Percentiles rank a stretch among this genome's conserved stretches.
phyloP scores from a whole-genome alignment of 2,329 filamentous ascomycete genomes.

The Aspergillus viridinutans region DNA sequence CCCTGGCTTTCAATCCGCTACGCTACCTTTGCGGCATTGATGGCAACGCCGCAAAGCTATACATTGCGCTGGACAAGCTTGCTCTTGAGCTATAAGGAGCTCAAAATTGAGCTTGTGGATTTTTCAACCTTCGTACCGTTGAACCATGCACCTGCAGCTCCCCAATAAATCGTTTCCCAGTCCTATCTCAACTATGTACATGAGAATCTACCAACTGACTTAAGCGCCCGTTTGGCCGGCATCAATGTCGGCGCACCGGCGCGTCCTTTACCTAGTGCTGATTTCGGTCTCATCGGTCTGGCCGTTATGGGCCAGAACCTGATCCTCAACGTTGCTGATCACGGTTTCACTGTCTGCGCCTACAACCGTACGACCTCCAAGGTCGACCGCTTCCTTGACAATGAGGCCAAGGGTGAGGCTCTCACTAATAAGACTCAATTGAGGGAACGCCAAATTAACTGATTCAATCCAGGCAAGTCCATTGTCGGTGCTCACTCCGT shows the following conservation, averaged over 20 bases:
- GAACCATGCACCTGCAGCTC: too few relatives aligned
- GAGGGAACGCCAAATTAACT: constrained; percentile 22
- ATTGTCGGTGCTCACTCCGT: constrained; percentile 89
- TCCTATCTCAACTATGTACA: constrained; percentile 25
- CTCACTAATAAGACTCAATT: neutral
- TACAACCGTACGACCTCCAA: constrained; percentile 99
- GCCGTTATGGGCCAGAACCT: constrained; percentile 88
- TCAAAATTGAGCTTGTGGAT: too few relatives aligned
- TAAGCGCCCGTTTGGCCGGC: constrained; percentile 70
- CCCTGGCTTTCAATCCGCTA: neutral
- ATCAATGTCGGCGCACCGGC: constrained; percentile 64
- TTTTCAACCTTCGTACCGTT: too few relatives aligned
- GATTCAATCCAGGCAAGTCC: constrained; percentile 64
- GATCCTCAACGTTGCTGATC: constrained; percentile 84
- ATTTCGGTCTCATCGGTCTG: constrained; percentile 89
- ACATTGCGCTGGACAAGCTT: too few relatives aligned
- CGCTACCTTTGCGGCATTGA: neutral
- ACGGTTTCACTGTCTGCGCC: constrained; percentile 93
- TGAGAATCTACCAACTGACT: constrained; percentile 40
- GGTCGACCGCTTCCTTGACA: constrained; percentile 88
- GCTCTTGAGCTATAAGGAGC: too few relatives aligned
- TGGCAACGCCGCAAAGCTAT: too few relatives aligned
- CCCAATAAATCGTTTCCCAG: too few relatives aligned
- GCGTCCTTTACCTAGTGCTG: constrained; percentile 60
- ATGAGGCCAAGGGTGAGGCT: constrained; percentile 73